These are phyloP conservation scores for Sporothrix brunneoviolacea DNA, from an alignment of 2,329 filamentous ascomycete species.

Conservation along the genomic window DNA sequence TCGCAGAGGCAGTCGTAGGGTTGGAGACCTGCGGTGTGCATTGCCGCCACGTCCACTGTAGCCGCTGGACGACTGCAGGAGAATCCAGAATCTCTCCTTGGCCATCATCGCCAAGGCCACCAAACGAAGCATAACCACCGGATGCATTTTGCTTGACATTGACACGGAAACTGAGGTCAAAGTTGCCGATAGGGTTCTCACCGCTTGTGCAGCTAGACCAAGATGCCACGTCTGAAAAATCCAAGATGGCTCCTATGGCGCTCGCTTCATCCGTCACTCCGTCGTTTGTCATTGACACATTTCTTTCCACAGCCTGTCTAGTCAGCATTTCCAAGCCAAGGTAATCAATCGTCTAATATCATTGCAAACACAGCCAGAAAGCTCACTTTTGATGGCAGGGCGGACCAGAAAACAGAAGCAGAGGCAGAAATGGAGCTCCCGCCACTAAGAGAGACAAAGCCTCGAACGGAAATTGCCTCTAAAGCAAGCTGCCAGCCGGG, in stretches of 20 bases:
- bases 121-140: not conserved
- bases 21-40: not conserved
- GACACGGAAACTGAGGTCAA: not conserved
- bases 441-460: not conserved
- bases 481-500: slow-evolving; percentile 3
- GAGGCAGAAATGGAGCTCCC: not conserved
- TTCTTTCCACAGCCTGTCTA: not conserved
- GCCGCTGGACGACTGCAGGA: not conserved
- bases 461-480: not conserved
- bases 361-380: no score
- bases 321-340: no score
- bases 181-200: not conserved
- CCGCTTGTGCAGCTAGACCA: slow-evolving; percentile 8
- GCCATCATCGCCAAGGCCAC: slow-evolving; percentile 2
- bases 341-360: no score
- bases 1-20: no score
- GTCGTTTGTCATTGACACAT: not conserved
- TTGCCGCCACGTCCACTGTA: slow-evolving; percentile 6
- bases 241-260: not conserved
- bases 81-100: not conserved
- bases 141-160: not conserved
- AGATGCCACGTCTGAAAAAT: not conserved
- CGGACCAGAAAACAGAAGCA: not conserved
- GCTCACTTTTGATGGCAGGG: no score
- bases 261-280: not conserved